Conservation (phyloP, 352 stramenopile genomes). For the Pythium aquatile region DNA sequence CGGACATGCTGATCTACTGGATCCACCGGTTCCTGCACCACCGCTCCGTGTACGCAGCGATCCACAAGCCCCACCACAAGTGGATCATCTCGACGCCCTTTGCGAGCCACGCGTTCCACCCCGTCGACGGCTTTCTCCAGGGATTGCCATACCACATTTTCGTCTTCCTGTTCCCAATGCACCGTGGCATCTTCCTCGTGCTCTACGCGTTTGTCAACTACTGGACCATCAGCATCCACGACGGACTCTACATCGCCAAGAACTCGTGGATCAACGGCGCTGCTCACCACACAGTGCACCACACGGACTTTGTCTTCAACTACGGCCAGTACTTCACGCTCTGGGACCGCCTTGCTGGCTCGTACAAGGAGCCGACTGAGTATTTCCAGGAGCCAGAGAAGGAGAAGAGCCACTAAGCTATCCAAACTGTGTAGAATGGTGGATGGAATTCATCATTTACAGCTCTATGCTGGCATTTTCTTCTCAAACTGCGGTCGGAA, state of each 20-base stretch:
- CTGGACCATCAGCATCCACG: constrained; percentile 82
- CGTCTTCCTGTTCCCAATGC: constrained; percentile 61
- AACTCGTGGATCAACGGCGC: constrained; percentile 68
- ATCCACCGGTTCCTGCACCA: constrained; percentile 75
- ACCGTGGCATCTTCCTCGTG: constrained; percentile 55
- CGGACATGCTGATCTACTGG: constrained; percentile 83
- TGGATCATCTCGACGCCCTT: constrained; percentile 74
- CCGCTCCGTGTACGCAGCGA: constrained; percentile 49
- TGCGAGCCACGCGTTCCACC: constrained; percentile 70
- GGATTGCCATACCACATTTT: constrained; percentile 69
- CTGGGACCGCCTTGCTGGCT: constrained; percentile 66
- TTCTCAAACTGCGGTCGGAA: constrained; percentile 18
- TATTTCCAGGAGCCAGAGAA: constrained; percentile 16
- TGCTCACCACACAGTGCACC: constrained; percentile 62
- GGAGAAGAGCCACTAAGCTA: constrained; percentile 20
- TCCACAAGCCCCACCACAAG: constrained; percentile 81
- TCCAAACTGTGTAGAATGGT: neutral
- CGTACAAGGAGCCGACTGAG: constrained; percentile 48
- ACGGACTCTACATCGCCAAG: constrained; percentile 50
- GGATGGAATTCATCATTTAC: neutral
- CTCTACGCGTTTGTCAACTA: constrained; percentile 68
- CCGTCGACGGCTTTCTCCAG: constrained; percentile 71
- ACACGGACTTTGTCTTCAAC: constrained; percentile 70
- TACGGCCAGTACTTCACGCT: constrained; percentile 78
- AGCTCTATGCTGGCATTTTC: neutral